phyloP scores from a whole-genome alignment of 1,139 yeast species.

The Kurtzmaniella quercitrusa region DNA sequence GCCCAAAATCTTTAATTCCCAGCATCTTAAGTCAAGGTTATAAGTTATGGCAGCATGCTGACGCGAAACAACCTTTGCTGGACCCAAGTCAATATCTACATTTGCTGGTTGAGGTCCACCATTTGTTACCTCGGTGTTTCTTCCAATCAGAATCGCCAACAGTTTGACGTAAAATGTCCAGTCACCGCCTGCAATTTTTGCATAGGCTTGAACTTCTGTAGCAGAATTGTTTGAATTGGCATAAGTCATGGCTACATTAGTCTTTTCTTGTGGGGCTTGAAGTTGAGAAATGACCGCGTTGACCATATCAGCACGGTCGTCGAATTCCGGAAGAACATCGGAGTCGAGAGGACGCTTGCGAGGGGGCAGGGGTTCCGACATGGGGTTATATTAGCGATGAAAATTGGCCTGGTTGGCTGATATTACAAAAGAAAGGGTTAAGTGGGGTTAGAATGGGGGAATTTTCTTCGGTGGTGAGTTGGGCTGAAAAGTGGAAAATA shows the following conservation, averaged over 20 bases:
- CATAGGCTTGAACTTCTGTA: slow-evolving; percentile 91
- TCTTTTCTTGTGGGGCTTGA: slow-evolving; percentile 45
- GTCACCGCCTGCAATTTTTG: slow-evolving; percentile 86
- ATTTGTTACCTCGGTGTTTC: slow-evolving; percentile 62
- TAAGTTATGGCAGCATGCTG: slow-evolving; percentile 83
- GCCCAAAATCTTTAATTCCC: slow-evolving; percentile 85
- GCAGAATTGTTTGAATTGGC: slow-evolving; percentile 73
- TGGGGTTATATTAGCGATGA: too few species aligned
- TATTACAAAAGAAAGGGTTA: background rate
- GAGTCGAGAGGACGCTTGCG: slow-evolving; percentile 28
- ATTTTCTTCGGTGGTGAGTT: background rate
- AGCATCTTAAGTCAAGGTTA: slow-evolving; percentile 66
- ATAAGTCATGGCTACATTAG: slow-evolving; percentile 45
- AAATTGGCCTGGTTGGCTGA: too few species aligned
- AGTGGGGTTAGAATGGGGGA: background rate
- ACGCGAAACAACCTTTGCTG: slow-evolving; percentile 92
- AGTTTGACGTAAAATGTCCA: slow-evolving; percentile 94
- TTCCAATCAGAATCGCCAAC: slow-evolving; percentile 75
- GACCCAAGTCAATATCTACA: slow-evolving; percentile 90
- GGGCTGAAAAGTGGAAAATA: background rate
- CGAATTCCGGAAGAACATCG: slow-evolving; percentile 30
- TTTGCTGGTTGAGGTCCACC: slow-evolving; percentile 13
- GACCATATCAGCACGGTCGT: slow-evolving; percentile 50
- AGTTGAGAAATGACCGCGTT: slow-evolving; percentile 51
- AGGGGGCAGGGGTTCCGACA: slow-evolving; percentile 27